Base-by-base conservation (phyloP, 345 rosid genomes). In the Psidium guajava region DNA sequence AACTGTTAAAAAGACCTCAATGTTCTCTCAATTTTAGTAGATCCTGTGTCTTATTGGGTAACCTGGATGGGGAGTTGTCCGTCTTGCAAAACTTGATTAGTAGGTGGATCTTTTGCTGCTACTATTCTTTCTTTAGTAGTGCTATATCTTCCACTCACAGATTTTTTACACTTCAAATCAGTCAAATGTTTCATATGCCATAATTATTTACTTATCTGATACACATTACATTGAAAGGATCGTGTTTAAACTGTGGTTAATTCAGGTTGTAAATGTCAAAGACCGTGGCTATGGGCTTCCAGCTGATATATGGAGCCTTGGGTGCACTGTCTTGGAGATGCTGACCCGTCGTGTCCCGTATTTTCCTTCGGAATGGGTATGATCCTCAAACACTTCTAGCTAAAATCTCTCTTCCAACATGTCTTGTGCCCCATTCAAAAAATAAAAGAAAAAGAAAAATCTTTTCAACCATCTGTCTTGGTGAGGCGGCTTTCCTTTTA, bases 291-390 rank as follows among this genome's bases (percentile, higher is more conserved):
- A 95, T 88, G 96, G 98, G 75, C 89, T 82, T 88, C 86, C 95
- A 83, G 96, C 98, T 87, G 99, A 96, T 90, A 91, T 96, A 90
- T 96, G 99, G 98, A 94, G 99, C 90, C 98, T 96, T 82, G 99
- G 98, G 42, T 96, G 98, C 90, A 95, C 98, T 28, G 97, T 95
- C 21, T 86, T 96, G 89, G 99, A 96, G 90, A 96, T 96, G 99
- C 81, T 93, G 82, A 94, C 96, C 54, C 58, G 92, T 55, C 90
- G 90, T 88, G 84, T 91, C 86, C 98, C 99, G 2, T 96, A 96
- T 87, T 82, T 77, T 16, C 90, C 90, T 82, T 84, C 94, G 84
- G 98, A 95, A 91, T 86, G 89, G 16, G 98, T 96, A 92, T 53
- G 98, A 91, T 53, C 9, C 57, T 52, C n/a, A 22, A 25, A 7